Evolutionary conservation across 2,329 filamentous ascomycete genomes (phyloP).

Genomic region (Xylaria sp.): DNA sequence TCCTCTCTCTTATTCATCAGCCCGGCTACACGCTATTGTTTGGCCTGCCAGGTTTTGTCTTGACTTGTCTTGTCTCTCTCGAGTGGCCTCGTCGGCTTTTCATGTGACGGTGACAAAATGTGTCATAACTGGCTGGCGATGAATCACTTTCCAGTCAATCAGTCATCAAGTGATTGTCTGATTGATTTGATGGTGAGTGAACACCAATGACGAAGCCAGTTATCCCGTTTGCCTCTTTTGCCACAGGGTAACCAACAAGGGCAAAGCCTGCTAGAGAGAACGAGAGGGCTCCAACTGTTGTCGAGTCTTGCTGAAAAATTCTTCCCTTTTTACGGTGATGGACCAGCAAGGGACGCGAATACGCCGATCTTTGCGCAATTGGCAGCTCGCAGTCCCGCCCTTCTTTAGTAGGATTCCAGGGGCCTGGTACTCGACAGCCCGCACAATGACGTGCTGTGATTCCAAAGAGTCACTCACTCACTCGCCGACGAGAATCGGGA

Average conservation of each 20-base stretch:
- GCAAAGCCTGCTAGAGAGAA: not conserved
- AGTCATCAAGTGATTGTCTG: not conserved
- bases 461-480: conserved; percentile 1
- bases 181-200: not conserved
- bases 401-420: conserved; percentile 5
- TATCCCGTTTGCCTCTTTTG: conserved; percentile 7
- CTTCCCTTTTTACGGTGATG: not conserved
- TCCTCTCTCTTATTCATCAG: conserved; percentile 26
- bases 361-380: conserved; percentile 26
- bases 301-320: not conserved
- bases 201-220: conserved; percentile 1
- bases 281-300: conserved; percentile 1
- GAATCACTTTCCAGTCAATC: conserved; percentile 27
- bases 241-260: conserved; percentile 20
- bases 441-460: conserved; percentile 9
- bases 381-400: conserved; percentile 7
- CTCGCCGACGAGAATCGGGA: conserved; percentile 5
- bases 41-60: not conserved
- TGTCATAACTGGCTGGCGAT: conserved; percentile 27
- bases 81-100: not conserved
- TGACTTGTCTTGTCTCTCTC: too few species aligned
- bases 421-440: conserved; percentile 1
- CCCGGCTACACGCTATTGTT: conserved; percentile 5
- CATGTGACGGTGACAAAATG: conserved; percentile 22
- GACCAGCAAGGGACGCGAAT: conserved; percentile 28